phyloP scores from a whole-genome alignment of 2,329 filamentous ascomycete species.

The Monosporascus ibericus region DNA sequence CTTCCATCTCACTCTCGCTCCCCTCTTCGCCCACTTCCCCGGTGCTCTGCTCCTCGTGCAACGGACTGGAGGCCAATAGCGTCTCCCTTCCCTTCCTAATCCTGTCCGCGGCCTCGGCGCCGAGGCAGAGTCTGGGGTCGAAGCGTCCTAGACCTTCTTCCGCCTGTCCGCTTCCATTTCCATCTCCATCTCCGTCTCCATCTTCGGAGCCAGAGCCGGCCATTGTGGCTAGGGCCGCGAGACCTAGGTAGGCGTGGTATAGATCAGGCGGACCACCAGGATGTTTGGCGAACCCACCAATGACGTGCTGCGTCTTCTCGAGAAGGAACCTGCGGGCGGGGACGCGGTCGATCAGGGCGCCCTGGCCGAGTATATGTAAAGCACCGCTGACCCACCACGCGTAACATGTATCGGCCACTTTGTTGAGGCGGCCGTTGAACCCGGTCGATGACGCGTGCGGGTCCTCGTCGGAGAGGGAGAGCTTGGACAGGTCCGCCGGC shows the following conservation, averaged over 20 bases:
- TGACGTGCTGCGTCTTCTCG: slow-evolving; percentile 76
- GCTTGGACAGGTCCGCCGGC: slow-evolving; percentile 27
- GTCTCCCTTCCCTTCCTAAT: slow-evolving; percentile 39
- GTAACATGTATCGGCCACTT: slow-evolving; percentile 91
- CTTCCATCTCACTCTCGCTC: slow-evolving; percentile 3
- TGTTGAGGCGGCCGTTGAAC: slow-evolving; percentile 88
- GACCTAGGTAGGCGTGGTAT: slow-evolving; percentile 83
- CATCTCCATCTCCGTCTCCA: neutral
- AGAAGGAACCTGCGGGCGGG: slow-evolving; percentile 74
- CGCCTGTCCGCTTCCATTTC: slow-evolving; percentile 18
- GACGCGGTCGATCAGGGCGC: slow-evolving; percentile 49
- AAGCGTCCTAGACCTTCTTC: slow-evolving; percentile 64
- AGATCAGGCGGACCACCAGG: slow-evolving; percentile 67
- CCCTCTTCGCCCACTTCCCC: slow-evolving; percentile 4
- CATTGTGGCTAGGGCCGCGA: slow-evolving; percentile 71
- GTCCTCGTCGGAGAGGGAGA: slow-evolving; percentile 23
- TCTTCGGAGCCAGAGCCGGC: slow-evolving; percentile 20
- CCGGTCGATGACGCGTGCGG: slow-evolving; percentile 37
- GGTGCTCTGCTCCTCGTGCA: neutral
- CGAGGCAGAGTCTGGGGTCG: slow-evolving; percentile 73
- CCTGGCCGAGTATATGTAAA: slow-evolving; percentile 52
- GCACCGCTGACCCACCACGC: slow-evolving; percentile 83
- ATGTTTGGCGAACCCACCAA: slow-evolving; percentile 76
- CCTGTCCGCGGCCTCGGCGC: slow-evolving; percentile 47
- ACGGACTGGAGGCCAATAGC: neutral